A percentile compares a stretch with the other conserved stretches of the same genome.
Conservation (phyloP, 2,329 filamentous ascomycete genomes). For the Neonectria coccinea region DNA sequence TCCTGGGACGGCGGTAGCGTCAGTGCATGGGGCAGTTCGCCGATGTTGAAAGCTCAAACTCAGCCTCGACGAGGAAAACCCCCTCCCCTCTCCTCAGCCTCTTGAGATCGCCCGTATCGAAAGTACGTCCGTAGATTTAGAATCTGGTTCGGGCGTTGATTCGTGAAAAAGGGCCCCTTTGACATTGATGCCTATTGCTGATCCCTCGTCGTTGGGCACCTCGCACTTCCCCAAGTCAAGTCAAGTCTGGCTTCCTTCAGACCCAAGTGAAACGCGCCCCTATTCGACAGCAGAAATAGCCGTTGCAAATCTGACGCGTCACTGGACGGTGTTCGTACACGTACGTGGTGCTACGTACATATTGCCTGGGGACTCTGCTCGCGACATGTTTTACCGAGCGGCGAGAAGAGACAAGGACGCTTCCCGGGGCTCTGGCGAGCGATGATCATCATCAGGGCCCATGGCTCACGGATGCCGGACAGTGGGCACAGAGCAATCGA, state of each 20-base stretch:
- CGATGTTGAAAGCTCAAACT: not conserved
- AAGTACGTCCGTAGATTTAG: not conserved
- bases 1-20: not conserved
- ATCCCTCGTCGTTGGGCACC: not conserved
- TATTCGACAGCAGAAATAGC: not conserved
- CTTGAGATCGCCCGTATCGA: not conserved
- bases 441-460: not conserved
- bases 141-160: not conserved
- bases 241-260: not conserved
- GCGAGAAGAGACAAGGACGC: not conserved
- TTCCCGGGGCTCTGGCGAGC: not conserved
- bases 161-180: not conserved
- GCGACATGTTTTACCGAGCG: not conserved
- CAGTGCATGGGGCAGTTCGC: not conserved
- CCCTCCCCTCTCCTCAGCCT: not conserved
- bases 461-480: not conserved
- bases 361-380: not conserved
- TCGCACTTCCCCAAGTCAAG: not conserved
- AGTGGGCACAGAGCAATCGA: not conserved
- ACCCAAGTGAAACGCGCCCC: slow-evolving; percentile 1
- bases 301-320: not conserved
- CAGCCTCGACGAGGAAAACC: not conserved
- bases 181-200: not conserved
- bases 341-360: not conserved
- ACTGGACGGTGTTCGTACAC: not conserved